Percentiles rank a stretch among this genome's conserved stretches.
These are phyloP conservation scores for Penicillium brasilianum DNA, from an alignment of 2,329 filamentous ascomycete genomes.

Conservation along the genomic window DNA sequence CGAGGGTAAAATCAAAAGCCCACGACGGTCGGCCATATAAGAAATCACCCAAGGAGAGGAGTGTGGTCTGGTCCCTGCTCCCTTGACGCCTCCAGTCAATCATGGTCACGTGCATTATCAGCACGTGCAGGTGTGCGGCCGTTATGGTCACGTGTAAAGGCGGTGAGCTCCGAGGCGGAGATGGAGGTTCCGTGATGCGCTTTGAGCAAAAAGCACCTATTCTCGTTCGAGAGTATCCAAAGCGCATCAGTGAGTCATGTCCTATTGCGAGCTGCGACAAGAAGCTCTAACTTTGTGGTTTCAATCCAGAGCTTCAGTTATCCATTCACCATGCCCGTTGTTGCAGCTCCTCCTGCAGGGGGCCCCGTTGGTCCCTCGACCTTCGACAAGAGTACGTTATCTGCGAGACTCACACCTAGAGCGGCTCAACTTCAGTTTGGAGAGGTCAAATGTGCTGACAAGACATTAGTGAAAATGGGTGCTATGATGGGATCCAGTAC, in stretches of 20 bases:
- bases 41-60: slow-evolving; percentile 32
- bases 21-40: slow-evolving; percentile 35
- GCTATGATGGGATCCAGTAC: slow-evolving; percentile 98
- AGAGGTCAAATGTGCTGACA: slow-evolving; percentile 35
- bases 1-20: slow-evolving; percentile 24
- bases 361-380: slow-evolving; percentile 65
- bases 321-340: slow-evolving; percentile 57
- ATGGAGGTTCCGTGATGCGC: slow-evolving; percentile 18
- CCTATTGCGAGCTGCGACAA: slow-evolving; percentile 9
- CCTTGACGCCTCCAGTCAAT: slow-evolving; percentile 27
- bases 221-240: slow-evolving; percentile 6
- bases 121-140: slow-evolving; percentile 28
- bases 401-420: slow-evolving; percentile 3
- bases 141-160: slow-evolving; percentile 29
- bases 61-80: slow-evolving; percentile 28
- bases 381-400: slow-evolving; percentile 69
- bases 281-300: neutral
- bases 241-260: slow-evolving; percentile 2
- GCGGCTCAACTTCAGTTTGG: neutral
- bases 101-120: slow-evolving; percentile 23
- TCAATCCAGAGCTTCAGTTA: neutral
- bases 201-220: slow-evolving; percentile 26
- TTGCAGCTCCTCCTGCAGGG: slow-evolving; percentile 57
- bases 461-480: slow-evolving; percentile 85
- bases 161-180: slow-evolving; percentile 21